These are phyloP conservation scores for Russula vinacea DNA, from an alignment of 768 basidiomycete genomes.

Conservation along the genomic window DNA sequence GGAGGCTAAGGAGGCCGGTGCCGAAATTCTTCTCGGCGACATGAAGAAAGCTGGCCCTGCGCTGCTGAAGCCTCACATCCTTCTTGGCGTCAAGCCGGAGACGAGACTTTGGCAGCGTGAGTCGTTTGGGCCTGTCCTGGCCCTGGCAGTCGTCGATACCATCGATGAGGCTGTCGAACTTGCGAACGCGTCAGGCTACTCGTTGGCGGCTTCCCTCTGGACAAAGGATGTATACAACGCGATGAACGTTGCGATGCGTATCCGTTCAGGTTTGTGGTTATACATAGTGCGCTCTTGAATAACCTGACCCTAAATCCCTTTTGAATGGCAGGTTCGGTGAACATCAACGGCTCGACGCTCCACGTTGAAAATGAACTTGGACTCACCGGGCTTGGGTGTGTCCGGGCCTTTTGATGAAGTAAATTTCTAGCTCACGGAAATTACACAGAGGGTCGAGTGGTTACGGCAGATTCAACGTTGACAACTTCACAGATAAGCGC, in stretches of 20 bases:
- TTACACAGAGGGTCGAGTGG: slow-evolving; percentile 39
- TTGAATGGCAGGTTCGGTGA: slow-evolving; percentile 44
- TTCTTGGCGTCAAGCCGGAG: slow-evolving; percentile 47
- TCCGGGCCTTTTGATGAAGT: slow-evolving; percentile 11
- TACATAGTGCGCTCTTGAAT: not conserved
- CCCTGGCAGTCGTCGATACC: slow-evolving; percentile 47
- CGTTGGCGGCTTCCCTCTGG: slow-evolving; percentile 53
- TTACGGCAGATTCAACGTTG: slow-evolving; percentile 52
- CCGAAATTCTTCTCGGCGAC: slow-evolving; percentile 47
- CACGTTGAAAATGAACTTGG: slow-evolving; percentile 44
- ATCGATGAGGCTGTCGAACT: slow-evolving; percentile 54
- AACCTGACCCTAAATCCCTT: not conserved
- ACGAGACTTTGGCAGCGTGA: slow-evolving; percentile 57
- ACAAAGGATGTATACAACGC: slow-evolving; percentile 46
- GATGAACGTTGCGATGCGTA: slow-evolving; percentile 45
- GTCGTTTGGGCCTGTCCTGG: slow-evolving; percentile 57
- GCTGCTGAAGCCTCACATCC: slow-evolving; percentile 50
- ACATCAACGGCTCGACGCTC: slow-evolving; percentile 55
- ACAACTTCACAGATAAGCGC: slow-evolving; percentile 49
- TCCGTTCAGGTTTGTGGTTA: slow-evolving; percentile 43
- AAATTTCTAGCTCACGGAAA: not conserved
- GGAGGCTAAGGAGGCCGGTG: slow-evolving; percentile 46
- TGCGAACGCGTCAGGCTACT: slow-evolving; percentile 53
- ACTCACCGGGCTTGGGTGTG: slow-evolving; percentile 48
- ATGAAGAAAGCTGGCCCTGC: slow-evolving; percentile 38